phyloP scores from a whole-genome alignment of 2,329 filamentous ascomycete species.

The Metarhizium album region DNA sequence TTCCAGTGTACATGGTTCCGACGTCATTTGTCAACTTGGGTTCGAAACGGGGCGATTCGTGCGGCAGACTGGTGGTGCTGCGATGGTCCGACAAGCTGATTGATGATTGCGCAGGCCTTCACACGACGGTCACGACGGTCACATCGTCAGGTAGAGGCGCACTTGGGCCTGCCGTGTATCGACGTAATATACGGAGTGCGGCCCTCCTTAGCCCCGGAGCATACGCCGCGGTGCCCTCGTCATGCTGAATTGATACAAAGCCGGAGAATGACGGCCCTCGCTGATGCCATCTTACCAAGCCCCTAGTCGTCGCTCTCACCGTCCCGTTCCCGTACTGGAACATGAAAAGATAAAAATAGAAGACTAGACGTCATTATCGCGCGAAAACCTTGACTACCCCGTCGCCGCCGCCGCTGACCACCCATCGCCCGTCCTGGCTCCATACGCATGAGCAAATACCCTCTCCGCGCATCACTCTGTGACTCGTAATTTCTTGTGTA shows the following conservation, averaged over 20 bases:
- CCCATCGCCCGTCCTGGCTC: constrained; percentile 91
- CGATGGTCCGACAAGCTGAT: too few relatives aligned
- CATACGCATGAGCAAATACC: constrained; percentile 90
- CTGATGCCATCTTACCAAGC: background rate
- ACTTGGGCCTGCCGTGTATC: constrained; percentile 26
- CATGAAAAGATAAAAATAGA: background rate
- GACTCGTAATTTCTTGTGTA: constrained; percentile 87
- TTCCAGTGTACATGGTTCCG: too few relatives aligned
- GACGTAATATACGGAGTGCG: constrained; percentile 20
- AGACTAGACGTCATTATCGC: constrained; percentile 25
- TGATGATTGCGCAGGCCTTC: too few relatives aligned
- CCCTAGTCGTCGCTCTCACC: too few relatives aligned
- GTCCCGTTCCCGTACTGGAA: background rate
- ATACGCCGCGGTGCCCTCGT: too few relatives aligned
- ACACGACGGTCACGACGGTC: too few relatives aligned
- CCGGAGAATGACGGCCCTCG: background rate
- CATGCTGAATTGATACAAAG: constrained; percentile 4
- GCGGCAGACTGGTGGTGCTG: too few relatives aligned
- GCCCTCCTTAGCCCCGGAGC: too few relatives aligned
- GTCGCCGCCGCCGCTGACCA: constrained; percentile 89
- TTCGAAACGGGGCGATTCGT: too few relatives aligned
- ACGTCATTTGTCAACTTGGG: too few relatives aligned
- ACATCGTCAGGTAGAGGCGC: too few relatives aligned
- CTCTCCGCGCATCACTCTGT: constrained; percentile 90
- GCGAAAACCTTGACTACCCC: constrained; percentile 90